Evolutionary conservation across 345 rosid species (phyloP).

Genomic region (Pistacia atlantica): DNA sequence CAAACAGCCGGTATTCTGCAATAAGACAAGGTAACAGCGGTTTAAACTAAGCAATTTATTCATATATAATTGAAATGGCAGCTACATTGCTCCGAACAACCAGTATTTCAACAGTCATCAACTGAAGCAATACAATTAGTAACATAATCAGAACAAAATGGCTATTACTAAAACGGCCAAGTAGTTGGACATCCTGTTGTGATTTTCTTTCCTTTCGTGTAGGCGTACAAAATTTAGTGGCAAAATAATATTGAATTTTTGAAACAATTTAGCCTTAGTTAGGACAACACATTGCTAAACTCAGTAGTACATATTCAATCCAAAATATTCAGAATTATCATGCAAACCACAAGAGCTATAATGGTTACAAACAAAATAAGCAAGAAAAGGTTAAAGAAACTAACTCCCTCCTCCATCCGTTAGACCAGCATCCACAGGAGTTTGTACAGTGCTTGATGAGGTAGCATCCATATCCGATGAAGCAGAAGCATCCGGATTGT

Average conservation of each 20-base stretch:
- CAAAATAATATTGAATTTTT: neutral
- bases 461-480: conserved; percentile 72
- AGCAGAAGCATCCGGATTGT: conserved; percentile 72
- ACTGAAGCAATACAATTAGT: neutral
- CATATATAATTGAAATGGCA: neutral
- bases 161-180: neutral
- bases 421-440: conserved; percentile 44
- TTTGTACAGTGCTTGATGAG: conserved; percentile 48
- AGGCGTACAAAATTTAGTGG: neutral
- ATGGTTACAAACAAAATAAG: conserved; percentile 5
- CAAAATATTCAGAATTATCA: neutral
- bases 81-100: neutral
- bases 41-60: neutral
- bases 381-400: conserved; percentile 31
- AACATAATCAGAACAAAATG: neutral
- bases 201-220: neutral
- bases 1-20: conserved; percentile 87
- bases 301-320: neutral
- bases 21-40: neutral
- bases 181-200: neutral
- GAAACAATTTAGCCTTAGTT: neutral
- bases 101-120: neutral
- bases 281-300: neutral
- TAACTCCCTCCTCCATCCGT: conserved; percentile 96
- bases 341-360: conserved; percentile 1